Percentiles rank a stretch among this genome's conserved stretches.
These are phyloP conservation scores for Penicillium ucsense DNA, from an alignment of 495 filamentous ascomycete species.

Conservation along the genomic window DNA sequence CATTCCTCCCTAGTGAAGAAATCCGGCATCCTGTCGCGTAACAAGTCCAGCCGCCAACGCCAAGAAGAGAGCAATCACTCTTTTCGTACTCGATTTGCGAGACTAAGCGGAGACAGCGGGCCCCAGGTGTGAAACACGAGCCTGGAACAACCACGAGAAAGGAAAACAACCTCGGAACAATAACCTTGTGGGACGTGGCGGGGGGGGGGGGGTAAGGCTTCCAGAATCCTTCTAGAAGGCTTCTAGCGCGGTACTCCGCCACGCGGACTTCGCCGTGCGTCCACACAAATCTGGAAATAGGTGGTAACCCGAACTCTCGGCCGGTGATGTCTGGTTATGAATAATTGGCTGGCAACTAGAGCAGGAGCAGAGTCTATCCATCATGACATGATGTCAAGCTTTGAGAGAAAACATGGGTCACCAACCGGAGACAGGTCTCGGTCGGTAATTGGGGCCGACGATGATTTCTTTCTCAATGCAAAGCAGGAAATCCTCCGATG, in stretches of 20 bases:
- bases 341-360: background rate
- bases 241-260: conserved; percentile 22
- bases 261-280: conserved; percentile 7
- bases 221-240: conserved; percentile 27
- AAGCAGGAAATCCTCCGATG: too few species aligned
- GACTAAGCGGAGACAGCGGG: conserved; percentile 2
- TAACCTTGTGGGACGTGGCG: too few species aligned
- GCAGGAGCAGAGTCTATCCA: background rate
- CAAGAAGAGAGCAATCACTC: conserved; percentile 1
- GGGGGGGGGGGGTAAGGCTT: conserved; percentile 6
- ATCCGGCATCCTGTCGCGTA: too few species aligned
- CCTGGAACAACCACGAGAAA: background rate
- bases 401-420: background rate
- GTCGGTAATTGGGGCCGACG: background rate
- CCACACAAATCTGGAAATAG: background rate
- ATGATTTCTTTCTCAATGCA: background rate
- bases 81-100: background rate
- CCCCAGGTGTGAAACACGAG: background rate
- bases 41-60: background rate
- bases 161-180: conserved; percentile 13
- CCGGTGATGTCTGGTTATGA: background rate
- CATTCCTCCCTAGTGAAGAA: too few species aligned
- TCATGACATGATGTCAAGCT: background rate
- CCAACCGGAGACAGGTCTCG: background rate
- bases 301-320: background rate